phyloP scores from a whole-genome alignment of 805 yeast genomes.

The Yamadazyma kitorensis region DNA sequence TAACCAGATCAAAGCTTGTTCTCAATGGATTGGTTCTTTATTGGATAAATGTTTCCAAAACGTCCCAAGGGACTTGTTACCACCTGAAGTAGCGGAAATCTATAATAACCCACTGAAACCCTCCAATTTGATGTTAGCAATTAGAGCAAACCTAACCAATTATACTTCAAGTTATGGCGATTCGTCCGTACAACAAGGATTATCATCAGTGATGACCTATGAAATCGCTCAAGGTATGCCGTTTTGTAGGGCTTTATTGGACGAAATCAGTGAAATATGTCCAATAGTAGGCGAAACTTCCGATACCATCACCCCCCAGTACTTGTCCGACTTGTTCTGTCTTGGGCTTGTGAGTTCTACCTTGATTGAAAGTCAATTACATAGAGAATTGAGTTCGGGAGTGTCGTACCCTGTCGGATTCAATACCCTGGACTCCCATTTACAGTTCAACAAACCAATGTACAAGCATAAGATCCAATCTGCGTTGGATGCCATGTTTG shows the following conservation, averaged over 20 bases:
- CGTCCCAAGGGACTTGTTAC: background rate
- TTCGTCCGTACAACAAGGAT: background rate
- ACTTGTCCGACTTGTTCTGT: slow-evolving; percentile 45
- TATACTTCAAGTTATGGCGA: slow-evolving; percentile 14
- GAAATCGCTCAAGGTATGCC: slow-evolving; percentile 42
- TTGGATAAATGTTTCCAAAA: slow-evolving; percentile 14
- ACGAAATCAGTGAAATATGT: slow-evolving; percentile 39
- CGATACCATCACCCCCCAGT: slow-evolving; percentile 52
- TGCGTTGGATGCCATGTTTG: slow-evolving; percentile 45
- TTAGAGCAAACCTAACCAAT: slow-evolving; percentile 37
- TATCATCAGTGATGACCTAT: slow-evolving; percentile 19
- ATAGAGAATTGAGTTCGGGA: slow-evolving; percentile 51
- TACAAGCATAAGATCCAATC: slow-evolving; percentile 31
- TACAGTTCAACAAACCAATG: slow-evolving; percentile 19
- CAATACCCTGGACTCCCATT: slow-evolving; percentile 21
- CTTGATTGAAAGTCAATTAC: slow-evolving; percentile 47
- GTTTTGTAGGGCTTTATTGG: slow-evolving; percentile 34
- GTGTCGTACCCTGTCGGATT: slow-evolving; percentile 50
- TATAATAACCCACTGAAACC: slow-evolving; percentile 7
- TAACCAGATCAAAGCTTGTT: slow-evolving; percentile 35
- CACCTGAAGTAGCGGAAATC: slow-evolving; percentile 5
- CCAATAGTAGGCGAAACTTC: slow-evolving; percentile 46
- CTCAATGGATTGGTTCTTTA: slow-evolving; percentile 36
- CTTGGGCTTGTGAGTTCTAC: slow-evolving; percentile 43
- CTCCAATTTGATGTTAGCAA: slow-evolving; percentile 22